Conservation (phyloP, 345 rosid genomes). For the Odontarrhena argentea region DNA sequence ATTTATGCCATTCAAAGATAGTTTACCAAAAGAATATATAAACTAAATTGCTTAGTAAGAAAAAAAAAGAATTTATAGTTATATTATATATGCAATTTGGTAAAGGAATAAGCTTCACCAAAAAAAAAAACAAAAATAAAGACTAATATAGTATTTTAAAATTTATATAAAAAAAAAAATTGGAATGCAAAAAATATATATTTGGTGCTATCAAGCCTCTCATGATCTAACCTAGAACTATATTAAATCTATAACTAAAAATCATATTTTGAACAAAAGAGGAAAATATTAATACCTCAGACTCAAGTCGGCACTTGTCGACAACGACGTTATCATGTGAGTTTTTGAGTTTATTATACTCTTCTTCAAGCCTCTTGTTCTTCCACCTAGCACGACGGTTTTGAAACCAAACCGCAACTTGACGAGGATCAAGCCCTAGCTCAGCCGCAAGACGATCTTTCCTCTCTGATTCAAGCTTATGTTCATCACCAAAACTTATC, state of each 20-base stretch:
- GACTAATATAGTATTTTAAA: not conserved
- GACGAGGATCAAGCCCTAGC: slow-evolving; percentile 90
- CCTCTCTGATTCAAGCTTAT: slow-evolving; percentile 85
- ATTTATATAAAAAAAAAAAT: not conserved
- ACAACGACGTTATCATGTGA: slow-evolving; percentile 52
- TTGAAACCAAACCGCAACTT: slow-evolving; percentile 98
- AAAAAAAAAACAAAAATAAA: too few relatives aligned
- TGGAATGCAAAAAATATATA: not conserved
- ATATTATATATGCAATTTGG: not conserved
- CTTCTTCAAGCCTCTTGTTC: slow-evolving; percentile 90
- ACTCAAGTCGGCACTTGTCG: slow-evolving; percentile 73
- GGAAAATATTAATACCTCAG: slow-evolving; percentile 54
- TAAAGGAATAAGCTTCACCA: not conserved
- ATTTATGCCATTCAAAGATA: slow-evolving; percentile 10
- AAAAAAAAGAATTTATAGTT: not conserved
- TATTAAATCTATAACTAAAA: not conserved
- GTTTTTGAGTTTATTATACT: slow-evolving; percentile 55
- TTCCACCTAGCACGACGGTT: slow-evolving; percentile 90
- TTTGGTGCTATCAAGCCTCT: not conserved
- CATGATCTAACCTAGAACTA: not conserved
- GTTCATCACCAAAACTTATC: slow-evolving; percentile 66
- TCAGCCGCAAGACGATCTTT: slow-evolving; percentile 76
- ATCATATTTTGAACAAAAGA: not conserved
- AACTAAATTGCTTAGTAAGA: not conserved
- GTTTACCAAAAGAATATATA: slow-evolving; percentile 11